Conservation (phyloP, 768 basidiomycete species). For the Russula griseocarnosa region DNA sequence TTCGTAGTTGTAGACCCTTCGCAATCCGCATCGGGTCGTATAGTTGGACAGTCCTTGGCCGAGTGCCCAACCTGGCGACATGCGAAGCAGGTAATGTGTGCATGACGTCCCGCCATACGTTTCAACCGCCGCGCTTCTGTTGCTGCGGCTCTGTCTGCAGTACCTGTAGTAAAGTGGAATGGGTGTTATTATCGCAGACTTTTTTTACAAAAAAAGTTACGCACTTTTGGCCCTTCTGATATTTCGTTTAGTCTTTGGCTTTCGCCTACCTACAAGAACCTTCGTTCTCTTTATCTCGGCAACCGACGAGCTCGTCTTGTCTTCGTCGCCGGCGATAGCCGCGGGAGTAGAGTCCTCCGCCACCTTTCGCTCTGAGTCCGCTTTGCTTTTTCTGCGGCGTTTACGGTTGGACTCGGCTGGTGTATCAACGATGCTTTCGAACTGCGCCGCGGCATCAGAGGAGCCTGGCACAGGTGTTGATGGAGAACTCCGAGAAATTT, state of each 20-base stretch:
- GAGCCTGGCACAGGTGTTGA: constrained; percentile 10
- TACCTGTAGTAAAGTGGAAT: constrained; percentile 16
- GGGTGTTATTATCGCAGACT: no score
- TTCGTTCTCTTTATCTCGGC: constrained; percentile 32
- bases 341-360: not conserved
- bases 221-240: constrained; percentile 31
- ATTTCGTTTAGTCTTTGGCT: constrained; percentile 32
- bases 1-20: constrained; percentile 24
- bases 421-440: constrained; percentile 15
- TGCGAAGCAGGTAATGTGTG: constrained; percentile 73
- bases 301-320: constrained; percentile 27
- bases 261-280: constrained; percentile 31
- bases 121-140: constrained; percentile 61
- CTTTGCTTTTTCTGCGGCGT: constrained; percentile 46
- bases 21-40: constrained; percentile 32
- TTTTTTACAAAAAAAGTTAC: not conserved
- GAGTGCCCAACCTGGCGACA: constrained; percentile 82
- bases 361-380: constrained; percentile 35
- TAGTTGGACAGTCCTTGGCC: constrained; percentile 71
- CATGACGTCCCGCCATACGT: constrained; percentile 54
- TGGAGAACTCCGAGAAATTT: constrained; percentile 23
- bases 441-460: constrained; percentile 2
- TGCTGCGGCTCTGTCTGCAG: constrained; percentile 34
- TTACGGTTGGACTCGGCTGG: constrained; percentile 60
- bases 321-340: constrained; percentile 18